These are phyloP conservation scores for Agrostemma githago DNA, from an alignment of 148 eudicot genomes.

Conservation along the genomic window DNA sequence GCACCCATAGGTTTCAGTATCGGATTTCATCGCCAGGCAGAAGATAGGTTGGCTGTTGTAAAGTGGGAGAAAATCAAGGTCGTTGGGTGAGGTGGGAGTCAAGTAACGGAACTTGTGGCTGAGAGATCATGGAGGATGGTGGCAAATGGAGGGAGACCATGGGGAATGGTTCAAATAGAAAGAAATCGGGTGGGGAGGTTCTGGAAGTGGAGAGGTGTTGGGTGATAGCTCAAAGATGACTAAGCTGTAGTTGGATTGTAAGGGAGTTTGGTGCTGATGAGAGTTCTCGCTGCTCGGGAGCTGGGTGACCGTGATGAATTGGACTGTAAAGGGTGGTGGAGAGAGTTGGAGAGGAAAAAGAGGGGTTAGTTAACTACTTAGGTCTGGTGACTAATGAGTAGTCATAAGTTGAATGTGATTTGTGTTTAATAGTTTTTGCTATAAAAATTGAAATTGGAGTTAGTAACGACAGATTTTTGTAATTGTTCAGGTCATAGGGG, in stretches of 20 bases:
- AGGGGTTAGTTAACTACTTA: too few species aligned
- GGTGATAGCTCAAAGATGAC: background rate
- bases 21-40: background rate
- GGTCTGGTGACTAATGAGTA: too few species aligned
- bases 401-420: too few species aligned
- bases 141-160: background rate
- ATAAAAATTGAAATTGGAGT: background rate
- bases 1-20: background rate
- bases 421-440: background rate
- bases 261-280: too few species aligned
- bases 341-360: too few species aligned
- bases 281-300: too few species aligned
- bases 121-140: background rate
- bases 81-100: background rate
- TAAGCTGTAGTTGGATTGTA: too few species aligned
- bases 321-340: too few species aligned
- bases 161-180: background rate
- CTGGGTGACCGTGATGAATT: too few species aligned
- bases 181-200: background rate
- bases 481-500: slow-evolving; percentile 64
- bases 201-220: background rate
- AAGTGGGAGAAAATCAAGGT: background rate
- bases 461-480: background rate
- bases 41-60: background rate
- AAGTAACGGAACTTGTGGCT: background rate